phyloP scores from a whole-genome alignment of 2,329 filamentous ascomycete genomes.

The Elsinoe arachidis region DNA sequence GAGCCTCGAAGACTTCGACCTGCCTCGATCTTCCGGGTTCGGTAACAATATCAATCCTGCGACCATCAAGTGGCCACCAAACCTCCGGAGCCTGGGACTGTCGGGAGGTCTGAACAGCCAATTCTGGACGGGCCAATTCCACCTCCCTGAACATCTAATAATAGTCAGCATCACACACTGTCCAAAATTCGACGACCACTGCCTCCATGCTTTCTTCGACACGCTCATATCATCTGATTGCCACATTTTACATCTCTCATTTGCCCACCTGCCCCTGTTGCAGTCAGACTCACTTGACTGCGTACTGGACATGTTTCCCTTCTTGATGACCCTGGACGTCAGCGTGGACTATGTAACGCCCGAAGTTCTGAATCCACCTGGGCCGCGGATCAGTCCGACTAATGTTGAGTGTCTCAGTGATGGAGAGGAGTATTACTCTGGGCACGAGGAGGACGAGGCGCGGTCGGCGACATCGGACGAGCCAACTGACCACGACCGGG shows the following conservation, averaged over 20 bases:
- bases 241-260: not conserved
- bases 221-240: conserved; percentile 23
- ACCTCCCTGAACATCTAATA: conserved; percentile 26
- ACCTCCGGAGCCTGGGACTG: conserved; percentile 34
- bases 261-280: conserved; percentile 32
- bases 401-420: not conserved
- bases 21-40: conserved; percentile 26
- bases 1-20: conserved; percentile 36
- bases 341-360: conserved; percentile 41
- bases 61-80: conserved; percentile 35
- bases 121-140: conserved; percentile 31
- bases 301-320: conserved; percentile 33
- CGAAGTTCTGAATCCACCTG: conserved; percentile 28
- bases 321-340: conserved; percentile 33
- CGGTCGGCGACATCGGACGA: conserved; percentile 34
- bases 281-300: conserved; percentile 32
- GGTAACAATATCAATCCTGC: conserved; percentile 18
- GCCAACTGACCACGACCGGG: too few species aligned
- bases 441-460: conserved; percentile 30
- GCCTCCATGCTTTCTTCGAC: conserved; percentile 31
- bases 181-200: conserved; percentile 30
- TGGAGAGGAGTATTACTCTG: conserved; percentile 7
- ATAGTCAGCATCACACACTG: conserved; percentile 37
- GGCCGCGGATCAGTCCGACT: conserved; percentile 3
- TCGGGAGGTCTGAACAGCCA: conserved; percentile 37